Percentiles rank a stretch among this genome's conserved stretches.
Evolutionary conservation across 768 basidiomycete species (phyloP).

Genomic region (Boletus coccyginus): DNA sequence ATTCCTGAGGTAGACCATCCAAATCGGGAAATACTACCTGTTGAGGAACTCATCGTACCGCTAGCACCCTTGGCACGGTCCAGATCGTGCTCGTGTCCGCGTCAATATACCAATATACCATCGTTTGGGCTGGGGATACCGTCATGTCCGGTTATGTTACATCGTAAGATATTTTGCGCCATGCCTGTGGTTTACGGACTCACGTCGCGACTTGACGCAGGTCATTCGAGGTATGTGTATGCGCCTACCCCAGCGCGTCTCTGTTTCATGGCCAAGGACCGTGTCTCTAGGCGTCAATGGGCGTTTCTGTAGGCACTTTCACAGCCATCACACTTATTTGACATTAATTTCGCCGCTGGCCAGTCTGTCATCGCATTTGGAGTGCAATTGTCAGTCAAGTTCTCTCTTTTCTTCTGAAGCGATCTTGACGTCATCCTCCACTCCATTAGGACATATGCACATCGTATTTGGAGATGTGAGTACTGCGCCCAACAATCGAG

Average conservation of each 20-base stretch:
- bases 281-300: constrained; percentile 34
- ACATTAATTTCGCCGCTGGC: neutral
- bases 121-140: constrained; percentile 26
- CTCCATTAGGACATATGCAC: constrained; percentile 32
- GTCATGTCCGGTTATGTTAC: constrained; percentile 28
- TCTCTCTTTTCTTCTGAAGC: neutral
- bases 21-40: neutral
- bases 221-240: constrained; percentile 25
- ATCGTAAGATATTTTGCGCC: constrained; percentile 12
- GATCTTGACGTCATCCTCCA: constrained; percentile 2
- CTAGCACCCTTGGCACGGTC: constrained; percentile 26
- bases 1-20: constrained; percentile 22
- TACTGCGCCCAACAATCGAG: neutral
- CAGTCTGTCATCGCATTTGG: constrained; percentile 35
- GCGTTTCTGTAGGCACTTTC: constrained; percentile 24
- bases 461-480: constrained; percentile 38
- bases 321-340: neutral
- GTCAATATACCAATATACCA: constrained; percentile 33
- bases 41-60: neutral
- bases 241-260: neutral
- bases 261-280: neutral
- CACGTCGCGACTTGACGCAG: constrained; percentile 4
- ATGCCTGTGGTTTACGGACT: neutral
- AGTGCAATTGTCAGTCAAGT: constrained; percentile 32
- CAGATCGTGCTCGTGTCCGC: constrained; percentile 30